Evolutionary conservation across 768 basidiomycete species (phyloP), one percentile per base, ranked within the genome.

Genomic region (Pisolithus albus): DNA sequence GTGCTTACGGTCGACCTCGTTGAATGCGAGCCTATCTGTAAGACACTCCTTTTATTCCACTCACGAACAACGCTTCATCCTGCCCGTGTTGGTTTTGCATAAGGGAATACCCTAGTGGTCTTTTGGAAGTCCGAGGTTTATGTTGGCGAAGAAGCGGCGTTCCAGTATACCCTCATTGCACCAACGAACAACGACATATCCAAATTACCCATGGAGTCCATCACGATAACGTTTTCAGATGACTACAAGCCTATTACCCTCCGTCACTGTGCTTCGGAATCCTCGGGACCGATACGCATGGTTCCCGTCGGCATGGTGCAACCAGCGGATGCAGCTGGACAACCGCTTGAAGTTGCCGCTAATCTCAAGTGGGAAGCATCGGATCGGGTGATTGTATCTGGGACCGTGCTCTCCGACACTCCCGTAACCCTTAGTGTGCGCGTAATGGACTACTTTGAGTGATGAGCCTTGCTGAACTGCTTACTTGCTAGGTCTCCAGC

Each of bases 91-190:
- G 7, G 5, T 11, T 26, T 39, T 5, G 50, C 52, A 2, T 52
- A 93, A 34, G 92, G 93, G 53, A 72, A 82, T 36, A 76, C 81
- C 0, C 72, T 70, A 28, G 69, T 84, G 4, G 75, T 82, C 0
- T 97, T 96, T 65, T 93, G 89, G 86, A 64, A 75, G 7, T 54
- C 77, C 0, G 76, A 82, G 52, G 78, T 82, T 23, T 74, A 76
- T 47, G 76, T 93, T 5, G 78, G 74, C 9, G 78, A 83, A 54
- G 63, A 70, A 3, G 79, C 78, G 0, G 79, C 88, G 0, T 96
- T 91, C 67, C 93, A 97, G 64, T 59, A 96, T 7, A 70, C 75
- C 7, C 62, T 96, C 28, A 67, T 72, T 2, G 78, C 86, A 0
- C 80, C 82, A 0, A 59, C 65, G 0, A 59, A 68, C 4, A 70